phyloP scores from a whole-genome alignment of 2,329 filamentous ascomycete species.

The Plenodomus tracheiphilus region DNA sequence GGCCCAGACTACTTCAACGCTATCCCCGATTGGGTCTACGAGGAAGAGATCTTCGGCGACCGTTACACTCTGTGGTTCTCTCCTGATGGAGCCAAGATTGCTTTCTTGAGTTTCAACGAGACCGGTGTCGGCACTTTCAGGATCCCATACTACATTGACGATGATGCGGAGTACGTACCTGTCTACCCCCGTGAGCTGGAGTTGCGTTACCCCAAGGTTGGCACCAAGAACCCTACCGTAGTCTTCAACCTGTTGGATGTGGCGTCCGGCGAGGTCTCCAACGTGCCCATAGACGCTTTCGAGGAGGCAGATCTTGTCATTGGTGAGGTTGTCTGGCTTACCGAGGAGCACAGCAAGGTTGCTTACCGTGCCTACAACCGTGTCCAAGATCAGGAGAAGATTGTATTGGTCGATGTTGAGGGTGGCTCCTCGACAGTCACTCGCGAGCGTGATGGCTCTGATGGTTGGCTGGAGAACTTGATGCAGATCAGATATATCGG shows the following conservation, averaged over 20 bases:
- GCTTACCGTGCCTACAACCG: slow-evolving; percentile 70
- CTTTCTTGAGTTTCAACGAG: slow-evolving; percentile 64
- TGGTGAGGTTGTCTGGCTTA: slow-evolving; percentile 70
- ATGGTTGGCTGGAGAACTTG: slow-evolving; percentile 66
- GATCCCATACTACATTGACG: slow-evolving; percentile 68
- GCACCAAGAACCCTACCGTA: slow-evolving; percentile 68
- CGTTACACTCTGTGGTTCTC: slow-evolving; percentile 61
- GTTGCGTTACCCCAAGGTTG: slow-evolving; percentile 70
- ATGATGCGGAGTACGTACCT: slow-evolving; percentile 57
- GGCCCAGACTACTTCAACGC: slow-evolving; percentile 64
- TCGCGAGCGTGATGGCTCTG: slow-evolving; percentile 61
- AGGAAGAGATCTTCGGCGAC: slow-evolving; percentile 60
- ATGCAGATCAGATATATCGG: slow-evolving; percentile 61
- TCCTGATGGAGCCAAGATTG: slow-evolving; percentile 58
- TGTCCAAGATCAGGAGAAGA: slow-evolving; percentile 66
- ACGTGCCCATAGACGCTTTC: slow-evolving; percentile 61
- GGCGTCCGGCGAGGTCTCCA: slow-evolving; percentile 49
- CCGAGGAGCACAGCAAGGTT: slow-evolving; percentile 62
- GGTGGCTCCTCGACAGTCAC: slow-evolving; percentile 52
- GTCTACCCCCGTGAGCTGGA: slow-evolving; percentile 65
- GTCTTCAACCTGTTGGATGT: slow-evolving; percentile 62
- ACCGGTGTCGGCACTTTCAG: slow-evolving; percentile 69
- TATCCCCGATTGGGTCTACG: slow-evolving; percentile 67
- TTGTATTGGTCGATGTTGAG: slow-evolving; percentile 62
- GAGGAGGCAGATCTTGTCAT: slow-evolving; percentile 64